Base-by-base conservation (phyloP, 345 rosid genomes). In the Euphorbia lathyris region DNA sequence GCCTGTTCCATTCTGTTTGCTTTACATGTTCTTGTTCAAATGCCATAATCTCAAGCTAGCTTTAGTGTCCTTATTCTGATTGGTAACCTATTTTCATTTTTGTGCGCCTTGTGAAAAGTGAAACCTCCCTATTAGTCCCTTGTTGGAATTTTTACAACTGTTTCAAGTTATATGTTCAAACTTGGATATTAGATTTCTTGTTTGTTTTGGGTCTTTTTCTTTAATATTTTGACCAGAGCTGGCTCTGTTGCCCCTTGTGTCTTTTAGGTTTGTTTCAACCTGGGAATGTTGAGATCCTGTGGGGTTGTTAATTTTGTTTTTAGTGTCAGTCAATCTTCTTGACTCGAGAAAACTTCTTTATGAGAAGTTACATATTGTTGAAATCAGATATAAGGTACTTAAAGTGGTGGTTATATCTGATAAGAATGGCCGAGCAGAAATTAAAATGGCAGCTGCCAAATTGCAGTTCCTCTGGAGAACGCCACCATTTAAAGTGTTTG, bases 401-500 rank as follows among this genome's bases (percentile, higher is more conserved):
- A 9, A 34, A 36, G 63, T 66, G 56, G 74, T 50, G 48, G 42
- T 65, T 61, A 47, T 63, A 42, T 60, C 68, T 38, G 47, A 65
- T 58, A 58, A 51, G 59, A 38, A 27, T 58, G n/a, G 70, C 69
- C 40, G 14, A 57, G 69, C 14, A 71, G 61, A 71, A 66, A 64
- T 52, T 53, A 68, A 70, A 83, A 57, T 77, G 79, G 82, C 38
- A 67, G 47, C 74, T 58, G 47, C 63, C 26, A 74, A 42, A 58
- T 66, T 79, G 50, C 71, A 29, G 71, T 71, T 76, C 78, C 43
- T 71, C 13, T 65, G 81, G 77, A 67, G 80, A 71, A 73, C 67
- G 65, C 65, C 73, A 74, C 76, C 83, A 36, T 75, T 83, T 84
- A 81, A 84, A 90, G 92, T 78, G 87, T 88, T 92, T 92, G 82